Percentiles rank a stretch among this genome's conserved stretches.
Evolutionary conservation across 2,329 filamentous ascomycete genomes (phyloP).

Genomic region (Aspergillus oerlinghausenensis): DNA sequence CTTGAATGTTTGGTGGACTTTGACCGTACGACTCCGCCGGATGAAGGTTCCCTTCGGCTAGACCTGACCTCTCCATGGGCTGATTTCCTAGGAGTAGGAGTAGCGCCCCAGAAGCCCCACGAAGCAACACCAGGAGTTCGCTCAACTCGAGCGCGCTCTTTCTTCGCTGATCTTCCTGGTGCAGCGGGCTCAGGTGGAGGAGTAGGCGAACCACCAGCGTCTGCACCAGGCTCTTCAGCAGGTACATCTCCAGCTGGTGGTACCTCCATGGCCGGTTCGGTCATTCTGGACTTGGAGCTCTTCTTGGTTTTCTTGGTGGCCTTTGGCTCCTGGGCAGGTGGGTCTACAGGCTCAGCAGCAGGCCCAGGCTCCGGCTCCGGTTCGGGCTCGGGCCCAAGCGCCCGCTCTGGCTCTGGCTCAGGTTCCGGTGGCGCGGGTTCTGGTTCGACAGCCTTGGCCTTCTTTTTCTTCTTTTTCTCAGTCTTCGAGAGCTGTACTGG

Average conservation of each 20-base stretch:
- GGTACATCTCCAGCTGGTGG: conserved; percentile 45
- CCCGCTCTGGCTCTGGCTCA: conserved; percentile 13
- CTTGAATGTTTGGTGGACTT: conserved; percentile 57
- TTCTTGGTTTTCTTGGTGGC: conserved; percentile 34
- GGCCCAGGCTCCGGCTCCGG: conserved; percentile 6
- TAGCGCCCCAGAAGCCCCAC: conserved; percentile 71
- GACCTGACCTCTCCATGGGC: conserved; percentile 47
- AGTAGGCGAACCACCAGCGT: conserved; percentile 39
- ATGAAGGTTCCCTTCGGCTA: conserved; percentile 35
- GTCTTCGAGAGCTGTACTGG: conserved; percentile 22
- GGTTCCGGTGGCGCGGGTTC: conserved; percentile 31
- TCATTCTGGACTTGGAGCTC: conserved; percentile 11
- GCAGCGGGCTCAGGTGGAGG: conserved; percentile 52
- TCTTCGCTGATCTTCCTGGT: conserved; percentile 58
- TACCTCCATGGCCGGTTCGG: conserved; percentile 40
- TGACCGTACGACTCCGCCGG: conserved; percentile 47
- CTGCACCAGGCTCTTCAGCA: conserved; percentile 16
- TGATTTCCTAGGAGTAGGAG: conserved; percentile 44
- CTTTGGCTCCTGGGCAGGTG: not conserved
- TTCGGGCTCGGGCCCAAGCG: conserved; percentile 23
- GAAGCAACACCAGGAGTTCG: conserved; percentile 62
- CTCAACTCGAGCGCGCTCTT: conserved; percentile 71
- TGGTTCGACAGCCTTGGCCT: conserved; percentile 21
- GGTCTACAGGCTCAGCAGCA: conserved; percentile 21
- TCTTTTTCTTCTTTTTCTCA: conserved; percentile 27